These are phyloP conservation scores for Cinnamomum micranthum DNA, from an alignment of 164 flowering plant species.

Conservation along the genomic window DNA sequence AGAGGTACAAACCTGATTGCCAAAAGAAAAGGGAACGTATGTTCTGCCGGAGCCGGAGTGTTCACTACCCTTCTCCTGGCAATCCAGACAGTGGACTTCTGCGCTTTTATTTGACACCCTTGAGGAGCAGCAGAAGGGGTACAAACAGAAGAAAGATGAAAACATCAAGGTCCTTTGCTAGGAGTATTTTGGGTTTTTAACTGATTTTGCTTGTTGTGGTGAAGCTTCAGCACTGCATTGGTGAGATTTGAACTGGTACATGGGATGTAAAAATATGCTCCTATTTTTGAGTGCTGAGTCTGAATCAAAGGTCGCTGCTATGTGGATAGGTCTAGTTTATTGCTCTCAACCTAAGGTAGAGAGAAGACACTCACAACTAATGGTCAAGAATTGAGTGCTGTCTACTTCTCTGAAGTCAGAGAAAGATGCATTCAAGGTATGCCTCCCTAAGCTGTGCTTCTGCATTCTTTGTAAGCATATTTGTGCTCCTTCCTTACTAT, in stretches of 20 bases:
- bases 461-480: slow-evolving; percentile 1
- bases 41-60: slow-evolving; percentile 19
- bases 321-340: background rate
- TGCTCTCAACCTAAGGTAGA: background rate
- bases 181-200: slow-evolving; percentile 10
- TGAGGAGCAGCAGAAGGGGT: slow-evolving; percentile 19
- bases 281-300: background rate
- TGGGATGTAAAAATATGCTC: background rate
- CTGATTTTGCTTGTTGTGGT: background rate
- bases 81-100: slow-evolving; percentile 20
- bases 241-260: background rate
- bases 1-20: slow-evolving; percentile 4
- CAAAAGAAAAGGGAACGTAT: slow-evolving; percentile 10
- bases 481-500: background rate
- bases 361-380: no score
- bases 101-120: slow-evolving; percentile 23
- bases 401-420: slow-evolving; percentile 5
- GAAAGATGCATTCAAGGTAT: slow-evolving; percentile 2
- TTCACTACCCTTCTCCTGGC: slow-evolving; percentile 19
- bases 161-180: slow-evolving; percentile 11
- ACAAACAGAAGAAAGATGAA: slow-evolving; percentile 7
- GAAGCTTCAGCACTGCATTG: background rate
- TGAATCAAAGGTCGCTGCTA: background rate
- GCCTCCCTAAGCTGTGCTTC: background rate
- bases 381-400: background rate